Base-by-base conservation (phyloP, 2,329 filamentous ascomycete genomes). In the Sarocladium kiliense region DNA sequence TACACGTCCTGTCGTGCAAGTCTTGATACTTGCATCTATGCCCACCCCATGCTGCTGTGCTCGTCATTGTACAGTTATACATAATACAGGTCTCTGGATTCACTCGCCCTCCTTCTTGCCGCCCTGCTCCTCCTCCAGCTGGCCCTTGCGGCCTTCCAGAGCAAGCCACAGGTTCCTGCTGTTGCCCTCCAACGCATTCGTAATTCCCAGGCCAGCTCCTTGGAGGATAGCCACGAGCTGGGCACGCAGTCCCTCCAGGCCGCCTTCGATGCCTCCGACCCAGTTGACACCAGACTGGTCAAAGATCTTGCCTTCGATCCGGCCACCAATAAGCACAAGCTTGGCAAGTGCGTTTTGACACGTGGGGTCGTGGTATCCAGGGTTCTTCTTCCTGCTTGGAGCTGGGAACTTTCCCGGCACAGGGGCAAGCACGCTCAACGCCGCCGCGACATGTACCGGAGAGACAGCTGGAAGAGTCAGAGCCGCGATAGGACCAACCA, bases 261-360 rank as follows among this genome's bases (percentile, higher is more conserved):
- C 91, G 57, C 90, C 91, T 61, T 88, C 78, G 63, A 97, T 95
- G 34, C 87, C 80, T 56, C 91, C 81, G 30, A 86, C 77, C 80
- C 80, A 84, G 62, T 73, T 76, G 51, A 85, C 70, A 55, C 88
- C 88, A 11, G 86, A 84, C 47, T 81, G 71, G 66, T 97, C 92
- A 64, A 96, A 92, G 30, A 91, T 83, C 69, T 85, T 87, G 59
- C 89, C 89, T 66, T 99, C 94, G 27, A 97, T 82, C 53, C 94
- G 80, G 14, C 92, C 92, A 54, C 91, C 94, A 14, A 99, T 74
- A 32, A 99, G 73, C 69, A 96, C 78, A 59, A 99, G 73, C 74
- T 99, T 99, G 65, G 91, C 85, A 62, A 99, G 69, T 7, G 89
- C 94, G 60, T 76, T 82, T 71, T 97, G 92, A 55, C 93, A 89